These are phyloP conservation scores for Chytriomyces hyalinus DNA, from an alignment of 192 early-diverging fungal genomes.

Conservation along the genomic window DNA sequence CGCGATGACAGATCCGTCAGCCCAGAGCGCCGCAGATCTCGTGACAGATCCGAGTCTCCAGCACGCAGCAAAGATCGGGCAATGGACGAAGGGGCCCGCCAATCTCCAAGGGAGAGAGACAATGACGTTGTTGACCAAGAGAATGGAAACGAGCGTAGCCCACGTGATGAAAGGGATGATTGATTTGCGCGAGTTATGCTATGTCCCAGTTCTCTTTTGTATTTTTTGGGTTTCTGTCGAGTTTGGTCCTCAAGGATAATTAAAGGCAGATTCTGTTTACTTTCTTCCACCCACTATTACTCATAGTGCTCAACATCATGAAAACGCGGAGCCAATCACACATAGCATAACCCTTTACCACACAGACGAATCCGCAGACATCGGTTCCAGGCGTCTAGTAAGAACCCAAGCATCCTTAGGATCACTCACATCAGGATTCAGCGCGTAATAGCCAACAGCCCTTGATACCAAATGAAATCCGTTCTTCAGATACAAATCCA, in stretches of 20 bases:
- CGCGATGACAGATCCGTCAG: neutral
- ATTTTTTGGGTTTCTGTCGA: too few relatives aligned
- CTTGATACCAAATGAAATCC: constrained; percentile 14
- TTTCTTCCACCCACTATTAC: too few relatives aligned
- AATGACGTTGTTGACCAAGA: neutral
- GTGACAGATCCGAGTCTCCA: neutral
- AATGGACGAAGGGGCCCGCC: neutral
- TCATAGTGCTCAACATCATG: too few relatives aligned
- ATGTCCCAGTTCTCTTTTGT: too few relatives aligned
- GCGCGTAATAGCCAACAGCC: constrained; percentile 16
- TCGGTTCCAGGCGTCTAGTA: too few relatives aligned
- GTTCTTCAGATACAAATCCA: constrained; percentile 2
- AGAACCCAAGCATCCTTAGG: constrained; percentile 21
- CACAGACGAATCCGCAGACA: too few relatives aligned
- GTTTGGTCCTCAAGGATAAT: too few relatives aligned
- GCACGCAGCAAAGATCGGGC: neutral
- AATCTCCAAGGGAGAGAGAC: neutral
- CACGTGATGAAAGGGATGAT: neutral
- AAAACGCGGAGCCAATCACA: too few relatives aligned
- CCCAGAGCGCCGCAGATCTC: neutral
- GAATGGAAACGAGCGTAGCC: neutral
- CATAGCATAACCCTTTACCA: too few relatives aligned
- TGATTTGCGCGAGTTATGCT: too few relatives aligned
- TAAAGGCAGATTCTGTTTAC: too few relatives aligned
- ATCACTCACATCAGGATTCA: constrained; percentile 7